Percentiles rank a stretch among this genome's conserved stretches.
These are phyloP conservation scores for Diaporthe vexans DNA, from an alignment of 2,329 filamentous ascomycete species.

Conservation along the genomic window DNA sequence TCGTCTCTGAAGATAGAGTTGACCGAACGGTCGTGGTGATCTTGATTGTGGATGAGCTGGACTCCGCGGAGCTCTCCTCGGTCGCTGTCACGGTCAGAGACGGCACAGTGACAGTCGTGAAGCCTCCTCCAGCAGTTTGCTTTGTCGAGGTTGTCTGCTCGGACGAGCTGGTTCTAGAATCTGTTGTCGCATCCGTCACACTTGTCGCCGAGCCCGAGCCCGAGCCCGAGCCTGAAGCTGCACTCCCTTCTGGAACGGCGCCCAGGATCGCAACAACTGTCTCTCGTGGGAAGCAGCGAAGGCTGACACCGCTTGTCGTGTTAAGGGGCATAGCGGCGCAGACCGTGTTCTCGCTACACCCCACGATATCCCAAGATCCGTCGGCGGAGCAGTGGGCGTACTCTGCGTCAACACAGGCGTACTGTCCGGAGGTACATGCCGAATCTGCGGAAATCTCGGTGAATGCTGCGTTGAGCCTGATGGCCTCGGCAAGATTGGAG, in stretches of 20 bases:
- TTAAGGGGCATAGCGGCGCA: conserved; percentile 71
- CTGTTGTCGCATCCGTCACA: not conserved
- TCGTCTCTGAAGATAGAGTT: conserved; percentile 1
- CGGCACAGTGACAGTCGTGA: conserved; percentile 34
- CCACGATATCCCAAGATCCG: conserved; percentile 59
- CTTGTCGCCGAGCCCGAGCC: conserved; percentile 16
- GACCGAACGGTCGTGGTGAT: conserved; percentile 21
- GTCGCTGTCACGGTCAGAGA: conserved; percentile 36
- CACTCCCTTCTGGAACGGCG: conserved; percentile 13
- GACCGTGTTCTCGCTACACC: conserved; percentile 50
- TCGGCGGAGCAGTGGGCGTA: conserved; percentile 59
- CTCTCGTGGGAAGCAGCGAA: conserved; percentile 61
- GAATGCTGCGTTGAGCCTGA: conserved; percentile 63
- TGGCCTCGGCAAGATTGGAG: conserved; percentile 60
- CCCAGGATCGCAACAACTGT: conserved; percentile 61
- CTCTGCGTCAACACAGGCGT: conserved; percentile 66
- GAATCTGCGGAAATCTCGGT: conserved; percentile 59
- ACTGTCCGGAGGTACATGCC: conserved; percentile 61
- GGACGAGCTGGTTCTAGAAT: conserved; percentile 3
- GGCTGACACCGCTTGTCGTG: conserved; percentile 59
- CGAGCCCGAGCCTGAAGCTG: not conserved
- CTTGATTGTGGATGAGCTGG: not conserved
- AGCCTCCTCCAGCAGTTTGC: conserved; percentile 1
- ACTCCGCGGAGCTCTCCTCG: conserved; percentile 3
- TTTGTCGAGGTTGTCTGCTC: conserved; percentile 1